Evolutionary conservation across 129 eudicot genomes (phyloP).

Genomic region (Helichrysum umbraculigerum): DNA sequence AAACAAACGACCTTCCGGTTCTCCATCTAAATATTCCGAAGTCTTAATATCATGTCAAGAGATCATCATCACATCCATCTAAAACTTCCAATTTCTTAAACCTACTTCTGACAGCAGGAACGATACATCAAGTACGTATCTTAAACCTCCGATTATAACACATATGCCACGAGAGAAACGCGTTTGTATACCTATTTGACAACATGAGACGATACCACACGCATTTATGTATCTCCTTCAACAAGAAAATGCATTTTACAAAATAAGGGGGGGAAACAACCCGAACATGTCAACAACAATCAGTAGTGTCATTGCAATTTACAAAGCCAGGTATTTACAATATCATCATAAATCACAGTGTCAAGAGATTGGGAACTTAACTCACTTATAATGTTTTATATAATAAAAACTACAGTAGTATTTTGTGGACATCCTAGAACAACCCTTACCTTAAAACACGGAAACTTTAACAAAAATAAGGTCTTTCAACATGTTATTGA

Average conservation of each 20-base stretch:
- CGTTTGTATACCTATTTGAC: too few relatives aligned
- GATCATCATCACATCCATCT: too few relatives aligned
- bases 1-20: too few relatives aligned
- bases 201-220: not conserved
- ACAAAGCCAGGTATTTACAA: conserved; percentile 39
- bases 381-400: not conserved
- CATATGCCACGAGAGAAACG: too few relatives aligned
- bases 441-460: conserved; percentile 3
- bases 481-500: conserved; percentile 17
- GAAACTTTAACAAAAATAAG: conserved; percentile 8
- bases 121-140: too few relatives aligned
- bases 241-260: too few relatives aligned
- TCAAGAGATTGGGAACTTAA: not conserved
- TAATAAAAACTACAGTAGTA: conserved; percentile 19
- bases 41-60: too few relatives aligned
- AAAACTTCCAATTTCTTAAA: too few relatives aligned
- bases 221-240: too few relatives aligned
- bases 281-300: not conserved
- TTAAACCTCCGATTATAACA: too few relatives aligned
- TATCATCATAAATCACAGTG: conserved; percentile 29
- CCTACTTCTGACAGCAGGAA: too few relatives aligned
- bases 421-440: conserved; percentile 19
- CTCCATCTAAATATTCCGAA: too few relatives aligned
- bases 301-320: conserved; percentile 21
- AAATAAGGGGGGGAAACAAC: not conserved